phyloP scores from a whole-genome alignment of 208 protist species.

The Leishmania martiniquensis region DNA sequence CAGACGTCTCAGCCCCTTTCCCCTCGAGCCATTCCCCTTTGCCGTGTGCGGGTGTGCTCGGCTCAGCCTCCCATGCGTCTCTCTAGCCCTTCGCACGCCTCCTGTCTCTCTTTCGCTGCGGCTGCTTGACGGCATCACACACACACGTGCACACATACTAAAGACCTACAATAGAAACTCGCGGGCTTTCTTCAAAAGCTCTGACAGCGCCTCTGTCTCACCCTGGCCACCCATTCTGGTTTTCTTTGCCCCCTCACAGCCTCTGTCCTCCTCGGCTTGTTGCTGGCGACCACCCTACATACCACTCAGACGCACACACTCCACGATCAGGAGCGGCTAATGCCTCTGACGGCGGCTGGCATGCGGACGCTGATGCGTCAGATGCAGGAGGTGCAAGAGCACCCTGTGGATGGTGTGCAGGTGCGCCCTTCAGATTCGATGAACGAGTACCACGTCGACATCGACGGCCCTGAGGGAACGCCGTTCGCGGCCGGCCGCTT shows the following conservation, averaged over 20 bases:
- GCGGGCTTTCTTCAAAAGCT: background rate
- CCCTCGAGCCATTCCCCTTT: background rate
- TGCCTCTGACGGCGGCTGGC: conserved; percentile 79
- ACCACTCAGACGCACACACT: background rate
- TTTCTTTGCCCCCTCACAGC: background rate
- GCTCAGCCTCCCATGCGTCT: background rate
- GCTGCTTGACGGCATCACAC: background rate
- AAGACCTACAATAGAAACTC: background rate
- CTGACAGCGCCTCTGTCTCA: background rate
- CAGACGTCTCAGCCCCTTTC: background rate
- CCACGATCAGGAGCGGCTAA: conserved; percentile 5
- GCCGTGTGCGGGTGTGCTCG: background rate
- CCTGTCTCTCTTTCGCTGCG: background rate
- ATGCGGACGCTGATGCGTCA: conserved; percentile 89
- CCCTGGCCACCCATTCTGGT: background rate
- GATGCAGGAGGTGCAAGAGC: conserved; percentile 69
- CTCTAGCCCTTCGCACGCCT: background rate
- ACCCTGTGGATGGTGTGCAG: conserved; percentile 92
- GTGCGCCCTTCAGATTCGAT: conserved; percentile 91
- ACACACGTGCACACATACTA: background rate
- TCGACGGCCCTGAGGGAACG: conserved; percentile 95
- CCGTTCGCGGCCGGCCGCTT: conserved; percentile 97
- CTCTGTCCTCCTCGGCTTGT: no score
- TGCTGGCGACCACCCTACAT: background rate
- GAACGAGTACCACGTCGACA: conserved; percentile 90